A percentile compares a stretch with the other conserved stretches of the same genome.
These are phyloP conservation scores for Melastoma candidum DNA, from an alignment of 441 rosid species.

Conservation along the genomic window DNA sequence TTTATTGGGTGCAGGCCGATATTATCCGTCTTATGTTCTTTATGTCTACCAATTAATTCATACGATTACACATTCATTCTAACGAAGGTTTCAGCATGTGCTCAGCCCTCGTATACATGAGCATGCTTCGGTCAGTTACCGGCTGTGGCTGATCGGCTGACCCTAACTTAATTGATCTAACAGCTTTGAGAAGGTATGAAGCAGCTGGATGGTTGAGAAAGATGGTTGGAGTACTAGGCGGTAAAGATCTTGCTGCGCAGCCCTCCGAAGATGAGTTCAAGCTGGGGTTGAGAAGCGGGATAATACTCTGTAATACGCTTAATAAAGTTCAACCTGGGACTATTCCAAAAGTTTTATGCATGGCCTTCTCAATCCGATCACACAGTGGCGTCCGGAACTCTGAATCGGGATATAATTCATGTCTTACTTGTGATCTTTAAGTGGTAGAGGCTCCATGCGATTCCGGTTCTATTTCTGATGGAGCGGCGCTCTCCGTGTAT, in stretches of 20 bases:
- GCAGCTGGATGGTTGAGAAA: constrained; percentile 87
- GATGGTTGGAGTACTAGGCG: constrained; percentile 72
- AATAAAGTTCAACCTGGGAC: constrained; percentile 77
- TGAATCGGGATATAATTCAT: background rate
- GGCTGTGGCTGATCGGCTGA: background rate
- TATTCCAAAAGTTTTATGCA: constrained; percentile 50
- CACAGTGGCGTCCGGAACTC: too few relatives aligned
- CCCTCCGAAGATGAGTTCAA: constrained; percentile 82
- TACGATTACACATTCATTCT: too few relatives aligned
- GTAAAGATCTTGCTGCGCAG: constrained; percentile 77
- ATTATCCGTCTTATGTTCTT: too few relatives aligned
- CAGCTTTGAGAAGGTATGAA: constrained; percentile 70
- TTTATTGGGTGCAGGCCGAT: too few relatives aligned
- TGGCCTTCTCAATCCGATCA: too few relatives aligned
- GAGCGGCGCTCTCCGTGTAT: constrained; percentile 92
- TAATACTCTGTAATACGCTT: constrained; percentile 70
- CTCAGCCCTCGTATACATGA: background rate
- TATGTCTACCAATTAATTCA: too few relatives aligned
- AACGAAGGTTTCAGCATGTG: background rate
- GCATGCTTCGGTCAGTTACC: background rate
- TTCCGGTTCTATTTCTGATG: constrained; percentile 71
- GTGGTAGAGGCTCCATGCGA: constrained; percentile 89
- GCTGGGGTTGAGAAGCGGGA: constrained; percentile 86
- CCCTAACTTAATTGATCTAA: background rate
- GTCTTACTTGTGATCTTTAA: constrained; percentile 23